These are phyloP conservation scores for Hortiboletus campestris DNA, from an alignment of 768 basidiomycete genomes.

Conservation along the genomic window DNA sequence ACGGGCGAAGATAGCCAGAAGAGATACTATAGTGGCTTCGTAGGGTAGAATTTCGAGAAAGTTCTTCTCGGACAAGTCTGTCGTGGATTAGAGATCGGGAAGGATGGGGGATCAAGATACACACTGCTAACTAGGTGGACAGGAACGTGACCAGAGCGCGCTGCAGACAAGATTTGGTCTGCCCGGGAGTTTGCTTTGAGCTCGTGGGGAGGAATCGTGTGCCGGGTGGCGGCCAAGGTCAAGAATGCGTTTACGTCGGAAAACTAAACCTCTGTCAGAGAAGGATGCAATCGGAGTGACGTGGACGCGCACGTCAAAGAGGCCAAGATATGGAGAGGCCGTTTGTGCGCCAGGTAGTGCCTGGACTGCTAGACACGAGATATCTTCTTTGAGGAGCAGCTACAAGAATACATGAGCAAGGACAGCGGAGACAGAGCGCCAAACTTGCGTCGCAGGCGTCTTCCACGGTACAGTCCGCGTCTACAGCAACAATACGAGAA, in stretches of 20 bases:
- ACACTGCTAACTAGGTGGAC: constrained; percentile 76
- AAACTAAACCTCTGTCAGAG: constrained; percentile 46
- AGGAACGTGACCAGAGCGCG: constrained; percentile 69
- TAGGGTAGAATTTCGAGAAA: constrained; percentile 62
- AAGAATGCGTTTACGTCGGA: constrained; percentile 88
- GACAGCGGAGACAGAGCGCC: background rate
- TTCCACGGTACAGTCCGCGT: constrained; percentile 73
- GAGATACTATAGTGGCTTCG: constrained; percentile 59
- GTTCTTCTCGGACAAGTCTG: constrained; percentile 86
- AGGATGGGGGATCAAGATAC: constrained; percentile 24
- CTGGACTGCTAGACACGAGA: constrained; percentile 64
- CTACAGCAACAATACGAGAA: constrained; percentile 60
- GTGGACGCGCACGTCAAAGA: constrained; percentile 66
- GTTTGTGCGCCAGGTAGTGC: constrained; percentile 22
- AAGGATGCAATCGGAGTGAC: background rate
- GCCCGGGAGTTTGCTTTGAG: constrained; percentile 57
- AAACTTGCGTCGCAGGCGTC: constrained; percentile 73
- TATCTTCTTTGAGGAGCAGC: constrained; percentile 62
- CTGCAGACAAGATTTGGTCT: constrained; percentile 70
- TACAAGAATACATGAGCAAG: constrained; percentile 24
- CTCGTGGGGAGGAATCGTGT: constrained; percentile 63
- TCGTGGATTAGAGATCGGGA: background rate
- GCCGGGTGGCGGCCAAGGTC: constrained; percentile 76
- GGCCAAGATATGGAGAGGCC: constrained; percentile 44
- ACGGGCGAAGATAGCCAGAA: constrained; percentile 64